Evolutionary conservation across 805 yeast species (phyloP), one percentile per base, ranked within the genome.

Genomic region (Metschnikowia aberdeeniae): DNA sequence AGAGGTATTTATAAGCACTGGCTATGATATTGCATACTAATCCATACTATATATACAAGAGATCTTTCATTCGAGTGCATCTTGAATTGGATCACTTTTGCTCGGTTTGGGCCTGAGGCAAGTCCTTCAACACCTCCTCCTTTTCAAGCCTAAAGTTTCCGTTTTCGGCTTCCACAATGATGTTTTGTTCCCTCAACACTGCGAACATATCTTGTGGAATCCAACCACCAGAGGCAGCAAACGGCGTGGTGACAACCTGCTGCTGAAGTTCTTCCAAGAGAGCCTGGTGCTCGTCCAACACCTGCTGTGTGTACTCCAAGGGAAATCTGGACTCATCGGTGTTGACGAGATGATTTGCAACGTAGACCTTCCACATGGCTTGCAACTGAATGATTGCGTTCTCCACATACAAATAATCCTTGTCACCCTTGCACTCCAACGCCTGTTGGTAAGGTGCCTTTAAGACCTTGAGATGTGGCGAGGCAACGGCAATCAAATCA

Each of bases 161-260:
- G 17, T 76, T 79, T 14, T 75, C 75, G 50, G 81, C 76, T 43
- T 78, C 63, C 14, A 58, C 80, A 45, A 92, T 71, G 45, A 84
- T 72, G 0, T 92, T 93, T 49, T 82, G 82, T 17, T 80, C 78
- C 34, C 81, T 64, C 56, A 88, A 72, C 40, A 78, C 77, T 29
- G 80, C 84, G 59, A 92, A 90, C 85, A 89, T 81, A 60, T 89
- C 96, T 61, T 89, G 96, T 13, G 98, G 97, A 46, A 93, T 78
- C 96, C 97, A 92, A 5, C 97, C 97, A 44, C 86, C 85, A 20
- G 97, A 86, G 38, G 92, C 92, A 27, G 87, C 84, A 65, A 89
- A 90, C 34, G 97, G 97, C 41, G 81, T 76, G 5, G 82, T 72
- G 31, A 84, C 76, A 38, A 86, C 66, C 54, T 79, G 81, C 51